Base-by-base conservation (phyloP, 2,329 filamentous ascomycete genomes). In the Fusarium mundagurra region DNA sequence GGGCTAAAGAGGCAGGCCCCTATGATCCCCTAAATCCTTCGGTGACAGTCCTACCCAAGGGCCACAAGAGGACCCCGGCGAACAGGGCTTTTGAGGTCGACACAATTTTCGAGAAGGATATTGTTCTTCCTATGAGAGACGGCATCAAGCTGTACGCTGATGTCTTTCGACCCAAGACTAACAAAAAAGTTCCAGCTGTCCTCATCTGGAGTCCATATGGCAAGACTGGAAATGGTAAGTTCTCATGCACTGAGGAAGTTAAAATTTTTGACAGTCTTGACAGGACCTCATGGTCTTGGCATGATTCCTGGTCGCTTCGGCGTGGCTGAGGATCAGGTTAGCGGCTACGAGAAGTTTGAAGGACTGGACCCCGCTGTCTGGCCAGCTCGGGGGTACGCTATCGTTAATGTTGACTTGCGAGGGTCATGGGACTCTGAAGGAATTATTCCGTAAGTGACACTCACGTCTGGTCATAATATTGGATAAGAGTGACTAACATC, bases 321-420 rank as follows among this genome's bases (percentile, higher is more conserved):
- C 9, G 60, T 67, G 3, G 59, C 43, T 8, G 61, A 64, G 36
- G 45, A 43, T 17, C 24, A 38, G 20, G 47, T 67, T 4, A 67
- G 64, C 18, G 50, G 64, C 1, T 64, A 64, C 3, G 61, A 67
- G 27, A 64, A 67, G 22, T 67, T 67, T 11, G 61, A 67, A 39
- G 64, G 47, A 12, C 36, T 57, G 3, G 64, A 67, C 18, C 60
- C 64, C 2, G 64, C 64, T 10, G 44, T 43, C 4, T 67, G 61
- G 61, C n/a, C 59, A 5, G 48, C 61, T 5, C 24, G 51, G 7
- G 64, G 64, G 7, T 67, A 67, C 22, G 60, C 64, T 2, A 58
- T 67, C 9, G 33, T 67, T 1, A 64, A 67, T 9, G 48, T 50
- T 8, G 64, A 67, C 6, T 17, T 54, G n/a, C 51, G 64, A 27